These are phyloP conservation scores for Tetrapyrgos nigripes DNA, from an alignment of 1,284 basidiomycete species.

Conservation along the genomic window DNA sequence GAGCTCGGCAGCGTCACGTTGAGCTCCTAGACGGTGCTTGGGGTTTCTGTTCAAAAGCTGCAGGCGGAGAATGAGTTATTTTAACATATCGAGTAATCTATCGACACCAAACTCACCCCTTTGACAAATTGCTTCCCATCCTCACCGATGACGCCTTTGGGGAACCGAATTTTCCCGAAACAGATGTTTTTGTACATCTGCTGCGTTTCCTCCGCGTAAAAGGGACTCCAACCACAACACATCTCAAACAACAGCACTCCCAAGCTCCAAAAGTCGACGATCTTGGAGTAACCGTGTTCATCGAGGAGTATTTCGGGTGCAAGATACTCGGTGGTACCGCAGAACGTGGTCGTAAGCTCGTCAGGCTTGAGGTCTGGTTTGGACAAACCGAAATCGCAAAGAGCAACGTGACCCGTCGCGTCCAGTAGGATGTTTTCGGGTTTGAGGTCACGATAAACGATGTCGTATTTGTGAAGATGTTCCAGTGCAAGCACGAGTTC, in stretches of 20 bases:
- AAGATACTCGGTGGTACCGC: constrained; percentile 96
- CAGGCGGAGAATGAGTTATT: constrained; percentile 17
- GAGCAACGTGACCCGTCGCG: constrained; percentile 94
- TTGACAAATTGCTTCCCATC: constrained; percentile 99
- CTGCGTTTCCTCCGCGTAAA: constrained; percentile 99
- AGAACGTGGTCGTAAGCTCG: constrained; percentile 97
- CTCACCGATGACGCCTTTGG: constrained; percentile 95
- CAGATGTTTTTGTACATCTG: constrained; percentile 99
- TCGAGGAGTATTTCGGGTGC: constrained; percentile 99
- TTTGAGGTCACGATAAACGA: constrained; percentile 96
- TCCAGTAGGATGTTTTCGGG: constrained; percentile 98
- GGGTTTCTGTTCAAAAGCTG: constrained; percentile 98
- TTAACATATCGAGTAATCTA: not conserved
- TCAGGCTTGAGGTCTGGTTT: constrained; percentile 95
- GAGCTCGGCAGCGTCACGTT: constrained; percentile 91
- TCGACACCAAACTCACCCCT: constrained; percentile 67
- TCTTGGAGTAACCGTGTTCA: constrained; percentile 98
- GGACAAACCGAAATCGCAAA: constrained; percentile 97
- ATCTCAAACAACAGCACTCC: constrained; percentile 95
- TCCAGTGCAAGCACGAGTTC: constrained; percentile 94
- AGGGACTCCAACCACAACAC: constrained; percentile 99
- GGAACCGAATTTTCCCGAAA: constrained; percentile 99
- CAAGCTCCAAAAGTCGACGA: constrained; percentile 98
- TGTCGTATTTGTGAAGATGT: constrained; percentile 96
- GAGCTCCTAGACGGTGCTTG: constrained; percentile 93